These are phyloP conservation scores for Citrus mangshanensis DNA, from an alignment of 345 rosid species.

Conservation along the genomic window DNA sequence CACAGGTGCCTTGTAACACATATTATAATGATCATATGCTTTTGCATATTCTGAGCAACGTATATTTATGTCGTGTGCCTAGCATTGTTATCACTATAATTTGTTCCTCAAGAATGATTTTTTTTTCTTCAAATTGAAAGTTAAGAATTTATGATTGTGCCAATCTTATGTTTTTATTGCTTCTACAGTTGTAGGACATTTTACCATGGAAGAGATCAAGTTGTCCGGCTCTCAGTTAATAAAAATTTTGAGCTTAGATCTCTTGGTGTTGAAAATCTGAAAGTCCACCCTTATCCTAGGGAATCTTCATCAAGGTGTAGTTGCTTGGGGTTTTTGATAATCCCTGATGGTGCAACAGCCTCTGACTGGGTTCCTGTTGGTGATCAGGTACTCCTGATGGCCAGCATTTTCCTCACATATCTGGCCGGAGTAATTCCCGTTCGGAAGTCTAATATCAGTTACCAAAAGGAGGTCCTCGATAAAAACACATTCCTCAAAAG, in stretches of 20 bases:
- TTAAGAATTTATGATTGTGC: not conserved
- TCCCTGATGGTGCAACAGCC: constrained; percentile 43
- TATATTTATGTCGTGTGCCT: not conserved
- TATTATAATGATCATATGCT: not conserved
- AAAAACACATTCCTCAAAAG: constrained; percentile 30
- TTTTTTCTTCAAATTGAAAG: not conserved
- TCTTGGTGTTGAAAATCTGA: constrained; percentile 29
- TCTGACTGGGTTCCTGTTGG: constrained; percentile 54
- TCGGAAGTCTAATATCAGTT: constrained; percentile 32
- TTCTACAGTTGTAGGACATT: constrained; percentile 33
- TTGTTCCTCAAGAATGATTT: not conserved
- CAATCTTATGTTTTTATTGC: not conserved
- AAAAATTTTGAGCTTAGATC: constrained; percentile 18
- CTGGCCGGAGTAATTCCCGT: constrained; percentile 79
- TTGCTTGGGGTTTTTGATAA: constrained; percentile 53
- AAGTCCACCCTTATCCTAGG: constrained; percentile 17
- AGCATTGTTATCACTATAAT: not conserved
- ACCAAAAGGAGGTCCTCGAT: constrained; percentile 24
- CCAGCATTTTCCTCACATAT: constrained; percentile 73
- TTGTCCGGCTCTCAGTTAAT: constrained; percentile 21
- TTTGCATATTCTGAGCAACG: not conserved
- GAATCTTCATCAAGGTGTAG: constrained; percentile 30
- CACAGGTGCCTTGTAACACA: not conserved
- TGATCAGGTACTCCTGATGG: constrained; percentile 71
- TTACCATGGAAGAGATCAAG: constrained; percentile 28